phyloP scores from a whole-genome alignment of 2,329 filamentous ascomycete species.

The Blastomyces gilchristii region DNA sequence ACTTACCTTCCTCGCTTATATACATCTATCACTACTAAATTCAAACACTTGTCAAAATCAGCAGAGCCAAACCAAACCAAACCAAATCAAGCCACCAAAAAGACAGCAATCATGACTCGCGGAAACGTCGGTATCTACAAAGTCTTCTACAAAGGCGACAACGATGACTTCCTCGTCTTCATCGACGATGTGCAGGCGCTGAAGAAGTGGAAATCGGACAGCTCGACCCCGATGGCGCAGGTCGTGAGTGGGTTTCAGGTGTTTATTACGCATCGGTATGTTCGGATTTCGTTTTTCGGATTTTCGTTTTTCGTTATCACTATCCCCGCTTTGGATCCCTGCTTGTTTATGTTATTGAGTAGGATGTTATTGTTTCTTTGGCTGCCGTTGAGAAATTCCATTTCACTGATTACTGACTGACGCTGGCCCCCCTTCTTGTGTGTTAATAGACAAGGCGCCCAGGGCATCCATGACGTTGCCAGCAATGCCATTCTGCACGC shows the following conservation, averaged over 20 bases:
- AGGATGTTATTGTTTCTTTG: not conserved
- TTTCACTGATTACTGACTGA: not conserved
- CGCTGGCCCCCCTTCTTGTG: not conserved
- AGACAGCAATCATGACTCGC: conserved; percentile 49
- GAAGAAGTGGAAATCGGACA: conserved; percentile 74
- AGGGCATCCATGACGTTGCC: conserved; percentile 67
- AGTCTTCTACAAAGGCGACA: conserved; percentile 72
- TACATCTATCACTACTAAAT: too few relatives aligned
- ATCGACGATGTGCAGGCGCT: conserved; percentile 52
- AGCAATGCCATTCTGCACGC: conserved; percentile 65
- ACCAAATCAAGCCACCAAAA: not conserved
- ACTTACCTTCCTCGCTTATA: too few relatives aligned
- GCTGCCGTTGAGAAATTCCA: not conserved
- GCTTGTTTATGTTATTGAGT: not conserved
- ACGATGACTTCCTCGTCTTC: conserved; percentile 60
- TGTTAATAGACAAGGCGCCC: conserved; percentile 63
- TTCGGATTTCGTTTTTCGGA: conserved; percentile 2
- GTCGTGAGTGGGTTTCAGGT: conserved; percentile 84
- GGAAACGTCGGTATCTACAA: conserved; percentile 63
- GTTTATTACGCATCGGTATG: conserved; percentile 76
- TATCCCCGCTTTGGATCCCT: not conserved
- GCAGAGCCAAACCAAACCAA: not conserved
- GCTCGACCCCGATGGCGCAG: conserved; percentile 65
- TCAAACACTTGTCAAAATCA: too few relatives aligned
- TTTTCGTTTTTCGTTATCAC: not conserved